Base-by-base conservation (phyloP, 1,139 yeast species). In the Saccharomyces hybrid region DNA sequence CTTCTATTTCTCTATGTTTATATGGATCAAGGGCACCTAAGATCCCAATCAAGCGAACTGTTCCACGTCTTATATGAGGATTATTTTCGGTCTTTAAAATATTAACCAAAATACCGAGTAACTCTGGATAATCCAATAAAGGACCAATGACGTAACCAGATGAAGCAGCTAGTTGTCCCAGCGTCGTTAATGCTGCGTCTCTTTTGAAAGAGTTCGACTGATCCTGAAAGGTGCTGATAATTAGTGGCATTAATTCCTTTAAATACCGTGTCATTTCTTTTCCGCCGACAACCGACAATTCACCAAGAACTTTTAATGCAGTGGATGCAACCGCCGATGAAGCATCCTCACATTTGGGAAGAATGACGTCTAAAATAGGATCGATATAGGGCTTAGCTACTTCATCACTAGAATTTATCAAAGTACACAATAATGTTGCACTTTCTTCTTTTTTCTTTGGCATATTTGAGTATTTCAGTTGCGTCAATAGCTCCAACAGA, bases 111-210 rank as follows among this genome's bases (percentile, higher is more conserved):
- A 88, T 82, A 8, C 95, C 91, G 46, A 93, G 74, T 29, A 95
- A 75, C 62, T 88, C 93, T 0, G 99, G 99, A 65, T 90, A 91
- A 59, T 91, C 97, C 41, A 91, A 72, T 51, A 90, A 76, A 1
- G 99, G 99, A 56, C 90, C 95, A 46, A 95, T 90, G n/a, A 93
- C 99, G 67, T 93, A 93, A 1, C 98, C 97, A 0, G 97, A 85
- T 1, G 96, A 86, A 16, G 93, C 82, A 0, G 98, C 84, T 41
- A 95, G 73, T 65, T 91, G 96, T 2, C 97, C 97, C 55, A 95
- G 73, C 0, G 98, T 82, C 62, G 83, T 84, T 60, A 95, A 75
- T 0, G 98, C 97, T 0, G 97, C 91, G 65, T 90, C 95, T 63
- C 98, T 77, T 66, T 90, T 91, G 63, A 81, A 79, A 0, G 88